phyloP scores from a whole-genome alignment of 2,329 filamentous ascomycete species.

The Ceratocystiopsis brevicomis region DNA sequence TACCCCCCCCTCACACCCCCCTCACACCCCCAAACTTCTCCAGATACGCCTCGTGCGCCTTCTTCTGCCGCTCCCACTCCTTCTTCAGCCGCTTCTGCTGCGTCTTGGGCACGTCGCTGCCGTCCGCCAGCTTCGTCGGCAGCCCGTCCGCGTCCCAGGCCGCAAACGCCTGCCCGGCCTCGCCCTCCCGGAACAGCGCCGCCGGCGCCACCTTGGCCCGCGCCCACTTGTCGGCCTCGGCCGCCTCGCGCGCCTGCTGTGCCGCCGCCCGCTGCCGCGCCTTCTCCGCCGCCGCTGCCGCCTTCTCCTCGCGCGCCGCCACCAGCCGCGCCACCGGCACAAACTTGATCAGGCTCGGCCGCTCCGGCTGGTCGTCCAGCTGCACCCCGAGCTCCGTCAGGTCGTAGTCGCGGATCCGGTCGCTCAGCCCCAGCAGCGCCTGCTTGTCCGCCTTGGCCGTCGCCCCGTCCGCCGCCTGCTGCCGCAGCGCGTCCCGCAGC shows the following conservation, averaged over 20 bases:
- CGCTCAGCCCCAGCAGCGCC: conserved; percentile 36
- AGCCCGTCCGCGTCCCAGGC: conserved; percentile 50
- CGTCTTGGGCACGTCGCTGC: conserved; percentile 46
- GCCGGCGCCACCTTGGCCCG: conserved; percentile 14
- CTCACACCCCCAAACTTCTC: conserved; percentile 4
- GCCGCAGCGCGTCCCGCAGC: conserved; percentile 19
- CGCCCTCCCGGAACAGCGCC: conserved; percentile 19
- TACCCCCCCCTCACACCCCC: too few species aligned
- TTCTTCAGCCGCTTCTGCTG: conserved; percentile 47
- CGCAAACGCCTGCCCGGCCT: conserved; percentile 36
- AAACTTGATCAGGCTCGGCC: conserved; percentile 43
- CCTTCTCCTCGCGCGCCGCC: conserved; percentile 33
- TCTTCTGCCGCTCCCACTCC: conserved; percentile 55
- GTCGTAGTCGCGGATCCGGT: conserved; percentile 42
- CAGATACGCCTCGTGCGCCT: conserved; percentile 37
- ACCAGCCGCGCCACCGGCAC: conserved; percentile 37
- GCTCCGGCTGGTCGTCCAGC: conserved; percentile 44
- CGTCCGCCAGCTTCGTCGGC: conserved; percentile 40
- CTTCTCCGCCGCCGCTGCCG: conserved; percentile 30
- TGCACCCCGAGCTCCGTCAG: conserved; percentile 50
- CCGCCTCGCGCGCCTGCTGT: conserved; percentile 22
- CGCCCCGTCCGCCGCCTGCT: conserved; percentile 11
- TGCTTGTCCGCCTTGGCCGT: conserved; percentile 9
- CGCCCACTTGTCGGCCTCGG: conserved; percentile 11
- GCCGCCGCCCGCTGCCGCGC: conserved; percentile 22